Base-by-base conservation (phyloP, 805 yeast species). In the Wickerhamomyces strasburgensis region DNA sequence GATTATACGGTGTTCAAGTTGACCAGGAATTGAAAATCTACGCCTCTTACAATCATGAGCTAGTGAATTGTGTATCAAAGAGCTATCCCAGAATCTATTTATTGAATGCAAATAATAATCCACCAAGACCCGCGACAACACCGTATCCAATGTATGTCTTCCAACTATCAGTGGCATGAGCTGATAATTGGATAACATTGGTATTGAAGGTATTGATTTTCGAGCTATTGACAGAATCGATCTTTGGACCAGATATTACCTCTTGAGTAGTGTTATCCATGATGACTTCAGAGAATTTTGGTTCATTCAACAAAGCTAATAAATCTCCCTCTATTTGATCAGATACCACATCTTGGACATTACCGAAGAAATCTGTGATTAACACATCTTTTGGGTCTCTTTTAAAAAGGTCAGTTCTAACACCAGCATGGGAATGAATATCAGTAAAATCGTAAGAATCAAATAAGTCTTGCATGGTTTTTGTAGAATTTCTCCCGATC, bases 341-440 rank as follows among this genome's bases (percentile, higher is more conserved):
- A n/a, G 78, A 61, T 3, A 83, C 71, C 3, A 84, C 84, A 38
- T 80, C 77, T 58, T 88, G 96, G 15, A 88, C 84, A 49, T 87
- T 87, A 2, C 97, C 98, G 51, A 93, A 89, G 58, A 93, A 93
- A 56, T 93, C 98, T 0, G 98, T 89, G 46, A 93, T 73, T 37
- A 77, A 63, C 4, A 88, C 95, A 29, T 83, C 75, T 4, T 70
- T 63, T 31, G 79, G 65, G 44, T 83, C 75, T 51, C 94, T 72
- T 30, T 72, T 58, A 60, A 77, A 86, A 41, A 85, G 62, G 56
- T 89, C 96, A 0, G 87, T 76, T 46, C 95, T 72, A 27, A 93
- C 79, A n/a, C 99, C 99, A 1, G 95, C 90, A 51, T 84, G 80
- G 2, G 96, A 87, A 56, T 87, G 96, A 21, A 93, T 84, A 46